Conservation (phyloP, 306 rosid species). For the Pyrus communis region DNA sequence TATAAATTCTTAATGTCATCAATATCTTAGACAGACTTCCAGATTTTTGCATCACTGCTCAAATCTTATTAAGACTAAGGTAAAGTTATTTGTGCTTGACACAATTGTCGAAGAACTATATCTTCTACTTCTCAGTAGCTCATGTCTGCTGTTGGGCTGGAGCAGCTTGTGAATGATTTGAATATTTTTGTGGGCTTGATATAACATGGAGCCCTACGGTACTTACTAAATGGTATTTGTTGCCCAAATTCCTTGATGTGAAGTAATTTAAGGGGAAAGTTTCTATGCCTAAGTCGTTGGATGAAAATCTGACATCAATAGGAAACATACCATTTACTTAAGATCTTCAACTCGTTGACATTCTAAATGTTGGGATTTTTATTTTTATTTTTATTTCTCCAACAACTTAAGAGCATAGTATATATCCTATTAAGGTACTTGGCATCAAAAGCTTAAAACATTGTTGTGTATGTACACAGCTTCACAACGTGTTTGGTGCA, state of each 20-base stretch:
- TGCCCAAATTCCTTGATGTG: neutral
- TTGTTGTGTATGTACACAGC: neutral
- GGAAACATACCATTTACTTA: neutral
- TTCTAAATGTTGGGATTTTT: neutral
- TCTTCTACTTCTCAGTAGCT: neutral
- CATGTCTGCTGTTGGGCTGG: neutral
- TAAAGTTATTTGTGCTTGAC: neutral
- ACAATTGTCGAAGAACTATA: neutral
- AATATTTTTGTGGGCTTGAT: neutral
- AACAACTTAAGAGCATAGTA: neutral
- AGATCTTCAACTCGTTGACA: neutral
- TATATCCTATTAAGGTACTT: neutral
- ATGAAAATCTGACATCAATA: neutral
- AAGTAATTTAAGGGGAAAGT: neutral
- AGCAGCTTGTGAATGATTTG: neutral
- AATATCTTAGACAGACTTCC: neutral
- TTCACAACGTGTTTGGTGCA: constrained; percentile 19
- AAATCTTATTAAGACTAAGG: neutral
- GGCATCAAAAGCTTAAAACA: neutral
- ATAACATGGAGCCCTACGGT: neutral
- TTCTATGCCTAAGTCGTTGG: neutral
- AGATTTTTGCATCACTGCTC: neutral
- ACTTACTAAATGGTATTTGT: neutral
- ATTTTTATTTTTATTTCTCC: neutral
- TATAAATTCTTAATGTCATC: neutral